Evolutionary conservation across 176 grass and related monocot species (phyloP).

Genomic region (Eragrostis curvula): DNA sequence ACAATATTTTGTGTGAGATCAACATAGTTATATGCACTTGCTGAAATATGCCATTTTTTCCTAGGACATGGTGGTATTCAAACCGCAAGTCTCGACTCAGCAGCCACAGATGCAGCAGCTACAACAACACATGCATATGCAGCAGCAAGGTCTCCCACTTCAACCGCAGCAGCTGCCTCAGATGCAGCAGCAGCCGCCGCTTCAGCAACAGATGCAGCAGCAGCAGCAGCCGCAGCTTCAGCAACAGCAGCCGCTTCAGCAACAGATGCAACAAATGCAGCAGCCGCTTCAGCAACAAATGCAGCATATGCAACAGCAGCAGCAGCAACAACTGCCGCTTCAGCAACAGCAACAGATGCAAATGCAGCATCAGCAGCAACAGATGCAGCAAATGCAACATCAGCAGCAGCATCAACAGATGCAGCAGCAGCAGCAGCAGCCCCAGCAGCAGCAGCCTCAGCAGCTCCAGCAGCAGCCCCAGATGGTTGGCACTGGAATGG

Average conservation of each 20-base stretch:
- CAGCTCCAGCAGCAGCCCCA: conserved; percentile 46
- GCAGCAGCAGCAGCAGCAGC: conserved; percentile 50
- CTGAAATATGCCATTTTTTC: neutral
- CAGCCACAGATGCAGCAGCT: conserved; percentile 61
- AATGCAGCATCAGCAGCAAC: conserved; percentile 31
- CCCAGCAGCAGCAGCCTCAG: conserved; percentile 32
- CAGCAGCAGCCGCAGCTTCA: conserved; percentile 39
- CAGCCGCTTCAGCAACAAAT: conserved; percentile 33
- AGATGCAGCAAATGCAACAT: conserved; percentile 43
- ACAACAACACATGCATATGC: conserved; percentile 66
- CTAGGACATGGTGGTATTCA: conserved; percentile 99
- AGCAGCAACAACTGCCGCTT: conserved; percentile 13
- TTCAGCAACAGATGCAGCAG: conserved; percentile 31
- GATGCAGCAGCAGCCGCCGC: conserved; percentile 42
- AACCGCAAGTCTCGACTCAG: conserved; percentile 90
- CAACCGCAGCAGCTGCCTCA: conserved; percentile 52
- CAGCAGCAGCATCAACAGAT: conserved; percentile 36
- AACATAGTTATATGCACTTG: conserved; percentile 23
- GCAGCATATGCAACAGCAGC: conserved; percentile 49
- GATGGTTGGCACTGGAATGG: conserved; percentile 72
- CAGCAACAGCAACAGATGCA: conserved; percentile 40
- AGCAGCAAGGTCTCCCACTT: conserved; percentile 44
- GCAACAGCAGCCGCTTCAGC: conserved; percentile 31
- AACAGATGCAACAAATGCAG: conserved; percentile 43
- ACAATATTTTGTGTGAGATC: conserved; percentile 20